Conservation (phyloP, 306 rosid species). For the Pterocarpus santalinus region DNA sequence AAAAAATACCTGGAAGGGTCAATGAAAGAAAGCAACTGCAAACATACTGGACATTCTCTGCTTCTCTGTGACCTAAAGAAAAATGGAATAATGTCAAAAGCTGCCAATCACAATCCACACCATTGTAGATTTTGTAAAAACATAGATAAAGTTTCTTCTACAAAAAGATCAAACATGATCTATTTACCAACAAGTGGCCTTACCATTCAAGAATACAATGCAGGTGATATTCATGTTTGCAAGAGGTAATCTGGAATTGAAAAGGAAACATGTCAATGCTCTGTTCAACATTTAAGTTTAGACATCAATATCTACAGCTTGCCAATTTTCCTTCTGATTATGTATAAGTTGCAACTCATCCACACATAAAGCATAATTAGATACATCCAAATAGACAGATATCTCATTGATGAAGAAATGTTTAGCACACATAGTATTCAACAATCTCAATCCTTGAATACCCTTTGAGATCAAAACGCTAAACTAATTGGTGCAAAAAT, state of each 20-base stretch:
- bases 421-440: background rate
- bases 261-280: slow-evolving; percentile 43
- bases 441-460: slow-evolving; percentile 17
- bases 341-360: slow-evolving; percentile 32
- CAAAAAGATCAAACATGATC: background rate
- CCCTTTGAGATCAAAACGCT: slow-evolving; percentile 19
- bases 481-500: slow-evolving; percentile 11
- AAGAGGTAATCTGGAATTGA: slow-evolving; percentile 77
- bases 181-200: slow-evolving; percentile 25
- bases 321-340: slow-evolving; percentile 9
- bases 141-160: background rate
- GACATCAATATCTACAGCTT: slow-evolving; percentile 8
- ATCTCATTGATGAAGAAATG: slow-evolving; percentile 10
- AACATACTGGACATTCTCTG: slow-evolving; percentile 92
- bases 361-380: slow-evolving; percentile 12
- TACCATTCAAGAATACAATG: slow-evolving; percentile 98
- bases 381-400: background rate
- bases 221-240: slow-evolving; percentile 96
- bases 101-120: slow-evolving; percentile 15
- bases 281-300: slow-evolving; percentile 16
- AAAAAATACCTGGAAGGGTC: slow-evolving; percentile 79
- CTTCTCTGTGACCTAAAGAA: slow-evolving; percentile 88
- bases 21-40: slow-evolving; percentile 79
- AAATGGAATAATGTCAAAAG: slow-evolving; percentile 16
- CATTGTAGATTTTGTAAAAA: slow-evolving; percentile 4